Evolutionary conservation across 768 basidiomycete species (phyloP).

Genomic region (Naganishia antarctica): DNA sequence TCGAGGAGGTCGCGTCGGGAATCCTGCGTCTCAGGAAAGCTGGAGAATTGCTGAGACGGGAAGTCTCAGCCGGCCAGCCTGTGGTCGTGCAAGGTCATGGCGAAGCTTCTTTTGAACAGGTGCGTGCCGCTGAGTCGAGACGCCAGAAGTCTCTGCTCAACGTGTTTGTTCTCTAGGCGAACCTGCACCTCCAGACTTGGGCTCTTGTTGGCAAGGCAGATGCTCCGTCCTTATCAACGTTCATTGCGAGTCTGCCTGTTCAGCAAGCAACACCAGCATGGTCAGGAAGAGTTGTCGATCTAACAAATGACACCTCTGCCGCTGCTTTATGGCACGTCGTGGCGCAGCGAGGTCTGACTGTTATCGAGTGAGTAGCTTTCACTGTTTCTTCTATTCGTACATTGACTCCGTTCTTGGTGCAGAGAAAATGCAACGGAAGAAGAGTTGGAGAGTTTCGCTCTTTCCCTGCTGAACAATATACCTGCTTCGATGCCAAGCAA

Average conservation of each 20-base stretch:
- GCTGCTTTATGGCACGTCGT: conserved; percentile 24
- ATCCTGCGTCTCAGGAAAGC: neutral
- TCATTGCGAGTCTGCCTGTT: neutral
- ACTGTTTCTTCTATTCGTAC: too few relatives aligned
- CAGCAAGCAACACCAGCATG: neutral
- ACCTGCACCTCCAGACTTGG: conserved; percentile 4
- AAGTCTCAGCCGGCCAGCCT: neutral
- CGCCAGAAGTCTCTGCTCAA: neutral
- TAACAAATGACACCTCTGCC: neutral
- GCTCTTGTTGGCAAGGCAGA: neutral
- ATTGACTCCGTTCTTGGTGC: too few relatives aligned
- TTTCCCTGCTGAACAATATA: neutral
- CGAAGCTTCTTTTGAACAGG: conserved; percentile 12
- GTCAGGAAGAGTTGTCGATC: conserved; percentile 10
- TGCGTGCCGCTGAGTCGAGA: neutral
- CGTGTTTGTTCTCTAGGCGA: neutral
- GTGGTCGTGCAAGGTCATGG: neutral
- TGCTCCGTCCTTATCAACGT: neutral
- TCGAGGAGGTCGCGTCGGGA: neutral
- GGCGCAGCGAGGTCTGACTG: conserved; percentile 8
- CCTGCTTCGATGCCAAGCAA: neutral
- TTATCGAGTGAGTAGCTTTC: conserved; percentile 19
- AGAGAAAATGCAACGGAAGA: conserved; percentile 22
- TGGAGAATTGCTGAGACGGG: conserved; percentile 1
- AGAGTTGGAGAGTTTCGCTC: conserved; percentile 7